phyloP scores from a whole-genome alignment of 2,329 filamentous ascomycete species.

The Venturia oleaginea region DNA sequence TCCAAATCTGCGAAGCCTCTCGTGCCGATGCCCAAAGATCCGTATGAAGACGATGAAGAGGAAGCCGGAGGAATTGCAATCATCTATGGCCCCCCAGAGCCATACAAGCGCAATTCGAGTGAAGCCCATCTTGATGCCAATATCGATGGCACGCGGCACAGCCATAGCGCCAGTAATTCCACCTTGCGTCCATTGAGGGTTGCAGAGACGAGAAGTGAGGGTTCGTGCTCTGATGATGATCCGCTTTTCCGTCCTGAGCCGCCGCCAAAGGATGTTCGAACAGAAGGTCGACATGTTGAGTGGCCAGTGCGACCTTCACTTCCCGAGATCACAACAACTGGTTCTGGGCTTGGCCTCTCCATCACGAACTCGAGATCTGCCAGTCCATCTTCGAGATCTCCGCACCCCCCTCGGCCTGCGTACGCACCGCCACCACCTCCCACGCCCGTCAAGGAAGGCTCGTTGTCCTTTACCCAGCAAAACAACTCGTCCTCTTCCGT shows the following conservation, averaged over 20 bases:
- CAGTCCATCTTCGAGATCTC: constrained; percentile 16
- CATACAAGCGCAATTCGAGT: not conserved
- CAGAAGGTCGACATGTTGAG: not conserved
- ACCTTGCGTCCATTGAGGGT: constrained; percentile 3
- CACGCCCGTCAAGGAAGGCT: not conserved
- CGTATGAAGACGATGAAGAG: constrained; percentile 6
- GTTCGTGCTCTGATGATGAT: constrained; percentile 21
- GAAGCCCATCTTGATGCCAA: not conserved
- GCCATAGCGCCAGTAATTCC: constrained; percentile 11
- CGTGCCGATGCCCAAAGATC: not conserved
- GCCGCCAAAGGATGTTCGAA: constrained; percentile 31
- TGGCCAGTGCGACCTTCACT: constrained; percentile 17
- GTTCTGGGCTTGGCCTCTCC: constrained; percentile 12
- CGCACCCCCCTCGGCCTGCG: constrained; percentile 33
- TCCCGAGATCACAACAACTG: constrained; percentile 13
- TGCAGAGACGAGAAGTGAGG: constrained; percentile 5
- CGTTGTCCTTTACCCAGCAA: constrained; percentile 14
- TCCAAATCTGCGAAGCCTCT: constrained; percentile 21
- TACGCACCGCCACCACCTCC: constrained; percentile 41
- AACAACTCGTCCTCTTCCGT: constrained; percentile 19
- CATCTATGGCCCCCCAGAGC: constrained; percentile 9
- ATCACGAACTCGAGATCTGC: not conserved
- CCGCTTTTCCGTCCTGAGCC: constrained; percentile 29
- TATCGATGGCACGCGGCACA: not conserved
- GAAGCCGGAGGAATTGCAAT: constrained; percentile 11